Evolutionary conservation across 2,329 filamentous ascomycete species (phyloP).

Genomic region (Curvularia spicifera): DNA sequence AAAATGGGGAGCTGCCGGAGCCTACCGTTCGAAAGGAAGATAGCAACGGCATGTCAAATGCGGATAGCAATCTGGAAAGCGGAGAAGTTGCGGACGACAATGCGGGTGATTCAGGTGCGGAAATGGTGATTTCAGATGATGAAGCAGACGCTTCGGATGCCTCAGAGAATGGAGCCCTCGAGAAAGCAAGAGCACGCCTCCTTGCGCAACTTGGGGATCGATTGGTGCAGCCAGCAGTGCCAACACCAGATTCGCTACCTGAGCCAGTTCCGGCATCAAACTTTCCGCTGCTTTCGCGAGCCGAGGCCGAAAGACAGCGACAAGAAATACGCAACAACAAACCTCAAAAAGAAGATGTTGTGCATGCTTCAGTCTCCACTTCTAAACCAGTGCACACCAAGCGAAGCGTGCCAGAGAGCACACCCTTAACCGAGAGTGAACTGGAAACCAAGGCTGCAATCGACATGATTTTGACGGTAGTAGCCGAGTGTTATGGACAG

Average conservation of each 20-base stretch:
- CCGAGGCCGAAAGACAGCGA: slow-evolving; percentile 32
- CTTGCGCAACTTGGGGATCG: slow-evolving; percentile 51
- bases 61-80: background rate
- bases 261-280: background rate
- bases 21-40: background rate
- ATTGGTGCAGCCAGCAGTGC: slow-evolving; percentile 31
- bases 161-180: slow-evolving; percentile 48
- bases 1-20: background rate
- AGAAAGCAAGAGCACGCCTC: slow-evolving; percentile 58
- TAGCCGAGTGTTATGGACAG: slow-evolving; percentile 89
- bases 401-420: background rate
- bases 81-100: slow-evolving; percentile 7
- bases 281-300: slow-evolving; percentile 19
- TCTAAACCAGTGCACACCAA: slow-evolving; percentile 1
- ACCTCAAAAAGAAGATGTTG: slow-evolving; percentile 2
- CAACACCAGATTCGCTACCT: slow-evolving; percentile 2
- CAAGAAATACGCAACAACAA: slow-evolving; percentile 21
- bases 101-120: slow-evolving; percentile 19
- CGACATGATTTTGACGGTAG: slow-evolving; percentile 89
- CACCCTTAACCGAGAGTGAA: slow-evolving; percentile 52
- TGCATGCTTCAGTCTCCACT: background rate
- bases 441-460: slow-evolving; percentile 68
- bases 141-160: slow-evolving; percentile 19
- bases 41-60: background rate
- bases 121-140: slow-evolving; percentile 34